Evolutionary conservation across 441 rosid species (phyloP).

Genomic region (Erodium moschatum): DNA sequence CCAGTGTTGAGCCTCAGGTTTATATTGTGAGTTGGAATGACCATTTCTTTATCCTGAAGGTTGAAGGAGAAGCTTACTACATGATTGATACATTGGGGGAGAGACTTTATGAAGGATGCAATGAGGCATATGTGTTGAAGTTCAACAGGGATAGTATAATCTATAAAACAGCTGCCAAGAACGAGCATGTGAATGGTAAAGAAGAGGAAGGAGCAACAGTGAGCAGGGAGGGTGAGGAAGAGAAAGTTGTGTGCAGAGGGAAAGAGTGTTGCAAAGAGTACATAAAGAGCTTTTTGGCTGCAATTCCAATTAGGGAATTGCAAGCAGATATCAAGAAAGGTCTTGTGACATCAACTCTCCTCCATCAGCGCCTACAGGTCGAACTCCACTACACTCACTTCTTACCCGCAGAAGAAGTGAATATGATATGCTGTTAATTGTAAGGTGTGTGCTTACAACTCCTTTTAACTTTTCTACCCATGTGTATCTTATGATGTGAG

Average conservation of each 20-base stretch:
- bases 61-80: slow-evolving; percentile 69
- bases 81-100: slow-evolving; percentile 82
- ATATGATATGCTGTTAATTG: too few species aligned
- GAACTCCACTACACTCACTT: slow-evolving; percentile 76
- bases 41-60: slow-evolving; percentile 42
- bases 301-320: slow-evolving; percentile 71
- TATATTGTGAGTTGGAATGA: slow-evolving; percentile 48
- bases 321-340: slow-evolving; percentile 78
- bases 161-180: slow-evolving; percentile 13
- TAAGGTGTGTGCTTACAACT: too few species aligned
- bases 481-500: too few species aligned
- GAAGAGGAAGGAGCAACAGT: too few species aligned
- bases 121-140: slow-evolving; percentile 79
- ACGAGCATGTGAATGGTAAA: too few species aligned
- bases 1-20: slow-evolving; percentile 28
- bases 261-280: slow-evolving; percentile 86
- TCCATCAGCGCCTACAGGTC: slow-evolving; percentile 74
- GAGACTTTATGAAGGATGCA: slow-evolving; percentile 78
- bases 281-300: slow-evolving; percentile 80
- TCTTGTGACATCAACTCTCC: slow-evolving; percentile 45
- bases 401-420: too few species aligned
- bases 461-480: too few species aligned
- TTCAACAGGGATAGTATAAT: slow-evolving; percentile 49
- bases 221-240: slow-evolving; percentile 22
- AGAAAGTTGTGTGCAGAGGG: slow-evolving; percentile 50